A percentile compares a stretch with the other conserved stretches of the same genome.
These are phyloP conservation scores for Smallanthus sonchifolius DNA, from an alignment of 129 eudicot species.

Conservation along the genomic window DNA sequence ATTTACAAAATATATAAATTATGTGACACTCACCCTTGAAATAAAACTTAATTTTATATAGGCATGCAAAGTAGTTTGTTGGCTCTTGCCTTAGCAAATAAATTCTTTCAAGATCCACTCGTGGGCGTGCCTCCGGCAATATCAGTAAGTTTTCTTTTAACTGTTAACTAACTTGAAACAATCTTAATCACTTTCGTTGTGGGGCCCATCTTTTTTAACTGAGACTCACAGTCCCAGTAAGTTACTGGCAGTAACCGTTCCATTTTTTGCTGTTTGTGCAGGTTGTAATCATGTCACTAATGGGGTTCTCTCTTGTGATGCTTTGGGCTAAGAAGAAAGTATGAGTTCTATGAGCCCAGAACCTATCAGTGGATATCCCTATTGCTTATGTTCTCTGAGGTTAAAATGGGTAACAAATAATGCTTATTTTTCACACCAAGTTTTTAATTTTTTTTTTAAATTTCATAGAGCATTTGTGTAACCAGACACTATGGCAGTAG, in stretches of 20 bases:
- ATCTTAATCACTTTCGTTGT: not conserved
- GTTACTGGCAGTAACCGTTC: not conserved
- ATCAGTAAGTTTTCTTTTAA: constrained; percentile 55
- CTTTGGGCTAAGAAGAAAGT: constrained; percentile 69
- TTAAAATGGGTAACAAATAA: not conserved
- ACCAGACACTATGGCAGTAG: not conserved
- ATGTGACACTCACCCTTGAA: not conserved
- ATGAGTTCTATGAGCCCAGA: not conserved
- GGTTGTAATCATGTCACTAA: constrained; percentile 91
- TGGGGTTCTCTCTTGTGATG: constrained; percentile 96
- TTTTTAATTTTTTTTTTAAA: not conserved
- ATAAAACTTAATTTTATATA: not conserved
- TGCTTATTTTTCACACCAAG: not conserved
- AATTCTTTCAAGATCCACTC: constrained; percentile 84
- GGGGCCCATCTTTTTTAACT: not conserved
- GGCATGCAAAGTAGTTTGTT: constrained; percentile 99
- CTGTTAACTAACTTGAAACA: not conserved
- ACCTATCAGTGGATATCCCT: not conserved
- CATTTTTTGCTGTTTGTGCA: constrained; percentile 30
- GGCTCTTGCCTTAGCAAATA: constrained; percentile 95
- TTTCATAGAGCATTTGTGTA: not conserved
- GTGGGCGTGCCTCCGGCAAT: constrained; percentile 96
- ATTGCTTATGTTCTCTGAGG: not conserved
- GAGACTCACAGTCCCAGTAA: not conserved
- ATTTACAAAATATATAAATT: not conserved